Conservation (phyloP, 352 stramenopile genomes). For the Pythium guiyangense region DNA sequence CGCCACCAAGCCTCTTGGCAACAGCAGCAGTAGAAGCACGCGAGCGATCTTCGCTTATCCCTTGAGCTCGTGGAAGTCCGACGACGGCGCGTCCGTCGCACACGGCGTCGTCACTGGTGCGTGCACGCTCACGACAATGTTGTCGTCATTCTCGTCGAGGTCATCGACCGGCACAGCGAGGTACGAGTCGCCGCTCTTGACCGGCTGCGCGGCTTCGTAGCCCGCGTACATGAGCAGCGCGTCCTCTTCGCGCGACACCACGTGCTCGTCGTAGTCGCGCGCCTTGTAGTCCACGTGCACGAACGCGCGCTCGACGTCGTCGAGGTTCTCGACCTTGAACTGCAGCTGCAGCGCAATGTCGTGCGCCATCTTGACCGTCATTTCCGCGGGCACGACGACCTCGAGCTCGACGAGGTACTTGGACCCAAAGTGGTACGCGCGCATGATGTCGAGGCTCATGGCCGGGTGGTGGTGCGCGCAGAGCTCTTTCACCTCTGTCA, state of each 20-base stretch:
- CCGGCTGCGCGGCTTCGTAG: slow-evolving; percentile 11
- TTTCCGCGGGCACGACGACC: slow-evolving; percentile 88
- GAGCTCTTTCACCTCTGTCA: slow-evolving; percentile 82
- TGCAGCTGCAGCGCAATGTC: slow-evolving; percentile 94
- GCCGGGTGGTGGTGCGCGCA: slow-evolving; percentile 60
- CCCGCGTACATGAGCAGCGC: slow-evolving; percentile 44
- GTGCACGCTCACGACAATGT: slow-evolving; percentile 4
- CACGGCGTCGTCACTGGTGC: slow-evolving; percentile 5
- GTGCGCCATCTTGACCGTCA: slow-evolving; percentile 89
- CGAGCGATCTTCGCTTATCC: slow-evolving; percentile 3
- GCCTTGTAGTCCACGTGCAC: slow-evolving; percentile 94
- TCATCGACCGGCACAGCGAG: slow-evolving; percentile 10
- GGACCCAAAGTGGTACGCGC: slow-evolving; percentile 95
- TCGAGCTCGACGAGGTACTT: slow-evolving; percentile 95
- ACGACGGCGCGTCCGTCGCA: background rate
- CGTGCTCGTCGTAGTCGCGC: slow-evolving; percentile 70
- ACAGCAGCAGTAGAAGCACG: background rate
- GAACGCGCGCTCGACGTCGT: slow-evolving; percentile 92
- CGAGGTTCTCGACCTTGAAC: slow-evolving; percentile 90
- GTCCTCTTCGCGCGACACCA: slow-evolving; percentile 49
- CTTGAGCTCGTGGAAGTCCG: slow-evolving; percentile 20
- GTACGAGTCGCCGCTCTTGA: slow-evolving; percentile 16
- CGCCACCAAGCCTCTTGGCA: background rate
- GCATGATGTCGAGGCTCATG: no score
- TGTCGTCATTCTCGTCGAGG: background rate